These are phyloP conservation scores for Mycena kentingensis DNA, from an alignment of 768 basidiomycete species.

Conservation along the genomic window DNA sequence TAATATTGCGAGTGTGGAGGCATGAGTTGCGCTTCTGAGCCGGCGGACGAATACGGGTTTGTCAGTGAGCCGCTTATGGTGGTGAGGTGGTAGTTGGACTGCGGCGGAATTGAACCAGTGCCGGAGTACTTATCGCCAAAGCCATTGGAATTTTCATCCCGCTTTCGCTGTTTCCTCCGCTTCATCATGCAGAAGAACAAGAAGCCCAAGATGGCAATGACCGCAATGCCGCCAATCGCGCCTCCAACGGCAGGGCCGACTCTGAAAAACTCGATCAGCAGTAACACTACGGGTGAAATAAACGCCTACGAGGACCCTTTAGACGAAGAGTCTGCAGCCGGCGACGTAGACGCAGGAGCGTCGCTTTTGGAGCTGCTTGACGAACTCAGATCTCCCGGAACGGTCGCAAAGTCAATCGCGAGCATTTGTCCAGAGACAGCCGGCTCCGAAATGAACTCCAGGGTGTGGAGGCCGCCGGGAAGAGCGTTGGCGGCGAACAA, in stretches of 20 bases:
- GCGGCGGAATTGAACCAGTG: background rate
- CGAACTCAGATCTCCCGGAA: background rate
- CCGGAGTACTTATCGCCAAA: conserved; percentile 10
- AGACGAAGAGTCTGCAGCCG: background rate
- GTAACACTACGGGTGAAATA: background rate
- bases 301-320: background rate
- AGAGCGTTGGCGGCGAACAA: conserved; percentile 17
- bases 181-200: conserved; percentile 4
- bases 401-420: conserved; percentile 15
- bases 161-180: conserved; percentile 9
- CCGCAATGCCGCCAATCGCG: conserved; percentile 11
- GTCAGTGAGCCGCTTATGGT: background rate
- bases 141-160: background rate
- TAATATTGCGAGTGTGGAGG: background rate
- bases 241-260: conserved; percentile 11
- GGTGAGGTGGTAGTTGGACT: background rate
- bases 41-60: background rate
- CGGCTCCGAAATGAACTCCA: conserved; percentile 18
- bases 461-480: conserved; percentile 23
- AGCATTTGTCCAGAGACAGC: conserved; percentile 8
- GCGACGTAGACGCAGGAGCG: background rate
- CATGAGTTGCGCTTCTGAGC: background rate
- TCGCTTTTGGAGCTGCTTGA: background rate
- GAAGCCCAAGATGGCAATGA: conserved; percentile 5
- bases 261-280: conserved; percentile 1